Evolutionary conservation across 2,329 filamentous ascomycete species (phyloP).

Genomic region (Tolypocladium ophioglossoides): DNA sequence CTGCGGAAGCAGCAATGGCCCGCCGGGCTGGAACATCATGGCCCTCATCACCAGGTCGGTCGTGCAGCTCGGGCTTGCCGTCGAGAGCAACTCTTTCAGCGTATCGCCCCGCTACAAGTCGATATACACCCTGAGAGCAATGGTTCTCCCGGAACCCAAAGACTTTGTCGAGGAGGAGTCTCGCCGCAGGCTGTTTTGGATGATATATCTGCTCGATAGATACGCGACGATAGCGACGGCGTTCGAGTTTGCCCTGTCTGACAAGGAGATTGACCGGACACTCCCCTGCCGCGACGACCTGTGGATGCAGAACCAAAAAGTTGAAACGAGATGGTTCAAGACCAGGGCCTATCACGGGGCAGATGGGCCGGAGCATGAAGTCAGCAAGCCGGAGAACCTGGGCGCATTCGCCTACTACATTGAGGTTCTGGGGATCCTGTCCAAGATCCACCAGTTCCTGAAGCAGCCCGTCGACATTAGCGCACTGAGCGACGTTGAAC

Average conservation of each 20-base stretch:
- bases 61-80: slow-evolving; percentile 75
- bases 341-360: slow-evolving; percentile 32
- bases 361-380: slow-evolving; percentile 45
- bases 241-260: slow-evolving; percentile 82
- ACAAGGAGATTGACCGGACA: slow-evolving; percentile 80
- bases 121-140: slow-evolving; percentile 80
- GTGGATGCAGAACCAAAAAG: slow-evolving; percentile 72
- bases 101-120: slow-evolving; percentile 72
- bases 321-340: slow-evolving; percentile 77
- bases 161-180: slow-evolving; percentile 89
- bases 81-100: slow-evolving; percentile 70
- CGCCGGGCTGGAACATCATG: slow-evolving; percentile 85
- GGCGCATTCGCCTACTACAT: slow-evolving; percentile 86
- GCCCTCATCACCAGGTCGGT: slow-evolving; percentile 82
- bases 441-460: slow-evolving; percentile 78
- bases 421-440: slow-evolving; percentile 78
- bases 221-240: slow-evolving; percentile 87
- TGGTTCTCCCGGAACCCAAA: slow-evolving; percentile 70
- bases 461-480: slow-evolving; percentile 86
- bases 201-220: slow-evolving; percentile 81
- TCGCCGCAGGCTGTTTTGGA: slow-evolving; percentile 79
- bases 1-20: slow-evolving; percentile 78
- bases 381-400: slow-evolving; percentile 67
- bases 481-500: slow-evolving; percentile 71
- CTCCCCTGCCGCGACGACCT: slow-evolving; percentile 81